Base-by-base conservation (phyloP, 2,329 filamentous ascomycete species). In the Conoideocrella luteorostrata region DNA sequence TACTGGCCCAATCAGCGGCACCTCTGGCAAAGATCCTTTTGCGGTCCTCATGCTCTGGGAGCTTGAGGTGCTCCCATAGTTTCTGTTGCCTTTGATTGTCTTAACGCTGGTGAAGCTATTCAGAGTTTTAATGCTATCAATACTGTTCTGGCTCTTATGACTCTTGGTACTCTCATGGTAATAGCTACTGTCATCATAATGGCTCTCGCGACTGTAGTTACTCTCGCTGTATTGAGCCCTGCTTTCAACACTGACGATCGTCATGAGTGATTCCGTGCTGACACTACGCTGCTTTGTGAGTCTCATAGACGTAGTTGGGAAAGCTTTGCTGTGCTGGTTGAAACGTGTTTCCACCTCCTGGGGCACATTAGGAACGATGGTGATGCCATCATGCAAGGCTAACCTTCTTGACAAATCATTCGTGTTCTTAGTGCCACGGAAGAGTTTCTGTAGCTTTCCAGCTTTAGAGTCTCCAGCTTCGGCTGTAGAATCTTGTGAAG, bases 241-340 rank as follows among this genome's bases (percentile, higher is more conserved):
- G 39, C 70, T 75, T 5, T 67, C 70, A 7, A 74, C 70, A 46
- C 72, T 75, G 41, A 75, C 53, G 15, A 75, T 74, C 1, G 71
- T 75, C 41, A 69, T 69, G 21, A 75, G 53, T 0, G 69, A 72
- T 21, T 74, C 71, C 49, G 67, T 66, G 52, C 68, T 74, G n/a
- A 62, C 52, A 24, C 69, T 65, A 1, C 60, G 56, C 35, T 62
- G 66, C 36, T 71, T 50, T 5, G 58, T 54, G 10, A 67, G 50
- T 32, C 61, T 63, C 48, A 64, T 68, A 2, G 63, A 57, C 12
- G 60, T 55, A 39, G 60, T 53, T 1, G 65, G 60, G 17, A 63
- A 61, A n/a, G 52, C 48, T 17, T 57, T 57, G 11, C 56, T 50
- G 24, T 62, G 66, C 33, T 64, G 61, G 24, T 60, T 57, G 24